Evolutionary conservation across 441 rosid genomes (phyloP).

Genomic region (Codiaeum variegatum): DNA sequence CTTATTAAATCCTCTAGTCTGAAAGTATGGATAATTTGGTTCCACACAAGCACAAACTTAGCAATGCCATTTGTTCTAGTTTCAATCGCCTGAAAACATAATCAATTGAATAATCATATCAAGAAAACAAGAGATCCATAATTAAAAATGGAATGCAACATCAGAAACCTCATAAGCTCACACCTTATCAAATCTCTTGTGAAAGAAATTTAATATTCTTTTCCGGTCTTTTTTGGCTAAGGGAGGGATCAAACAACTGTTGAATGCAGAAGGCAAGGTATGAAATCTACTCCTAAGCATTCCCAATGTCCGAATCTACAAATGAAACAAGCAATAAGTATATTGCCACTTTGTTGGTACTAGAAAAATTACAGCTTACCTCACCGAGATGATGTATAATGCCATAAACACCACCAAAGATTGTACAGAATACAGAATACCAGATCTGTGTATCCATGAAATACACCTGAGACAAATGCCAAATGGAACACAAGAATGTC

Average conservation of each 20-base stretch:
- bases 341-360: slow-evolving; percentile 15
- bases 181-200: slow-evolving; percentile 55
- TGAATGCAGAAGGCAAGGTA: slow-evolving; percentile 87
- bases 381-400: slow-evolving; percentile 98
- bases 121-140: slow-evolving; percentile 7
- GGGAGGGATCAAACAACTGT: slow-evolving; percentile 66
- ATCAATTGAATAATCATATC: slow-evolving; percentile 16
- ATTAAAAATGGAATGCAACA: slow-evolving; percentile 8
- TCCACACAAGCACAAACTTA: slow-evolving; percentile 92
- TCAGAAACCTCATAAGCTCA: slow-evolving; percentile 18
- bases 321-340: slow-evolving; percentile 27
- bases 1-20: slow-evolving; percentile 89
- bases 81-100: slow-evolving; percentile 41
- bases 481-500: slow-evolving; percentile 9
- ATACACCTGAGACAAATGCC: slow-evolving; percentile 61
- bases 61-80: slow-evolving; percentile 50
- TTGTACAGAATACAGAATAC: slow-evolving; percentile 95
- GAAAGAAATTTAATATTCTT: slow-evolving; percentile 43
- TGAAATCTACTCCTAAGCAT: slow-evolving; percentile 96
- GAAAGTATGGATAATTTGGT: slow-evolving; percentile 72
- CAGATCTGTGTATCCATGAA: slow-evolving; percentile 99
- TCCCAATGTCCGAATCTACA: slow-evolving; percentile 94
- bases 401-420: slow-evolving; percentile 93
- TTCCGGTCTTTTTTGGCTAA: slow-evolving; percentile 41
- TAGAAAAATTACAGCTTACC: slow-evolving; percentile 43